Percentiles rank a stretch among this genome's conserved stretches.
phyloP scores from a whole-genome alignment of 1,284 basidiomycete genomes.

The Cystobasidiaceae sp. region DNA sequence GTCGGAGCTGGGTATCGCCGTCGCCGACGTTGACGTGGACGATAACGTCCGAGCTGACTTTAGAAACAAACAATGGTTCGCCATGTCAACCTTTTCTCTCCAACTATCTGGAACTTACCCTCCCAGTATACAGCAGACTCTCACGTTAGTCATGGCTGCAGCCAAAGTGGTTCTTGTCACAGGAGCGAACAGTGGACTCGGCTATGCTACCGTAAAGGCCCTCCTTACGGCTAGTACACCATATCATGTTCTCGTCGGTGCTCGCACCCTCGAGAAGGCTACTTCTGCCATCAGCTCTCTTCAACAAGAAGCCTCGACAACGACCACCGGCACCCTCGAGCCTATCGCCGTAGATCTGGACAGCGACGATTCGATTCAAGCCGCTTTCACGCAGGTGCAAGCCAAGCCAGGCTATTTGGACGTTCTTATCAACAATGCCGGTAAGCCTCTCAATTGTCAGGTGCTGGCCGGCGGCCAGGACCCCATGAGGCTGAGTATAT shows the following conservation, averaged over 20 bases:
- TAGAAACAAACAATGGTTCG: no score
- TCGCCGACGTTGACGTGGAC: no score
- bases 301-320: not conserved
- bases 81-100: no score
- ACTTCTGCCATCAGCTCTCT: not conserved
- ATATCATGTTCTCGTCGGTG: not conserved
- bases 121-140: no score
- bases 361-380: not conserved
- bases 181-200: conserved; percentile 6
- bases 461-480: not conserved
- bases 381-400: not conserved
- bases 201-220: not conserved
- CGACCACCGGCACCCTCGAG: not conserved
- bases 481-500: not conserved
- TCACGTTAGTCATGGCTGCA: no score
- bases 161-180: conserved; percentile 1
- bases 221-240: not conserved
- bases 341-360: not conserved
- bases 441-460: not conserved
- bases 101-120: no score
- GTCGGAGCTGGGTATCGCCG: no score
- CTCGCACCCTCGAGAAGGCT: not conserved
- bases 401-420: not conserved
- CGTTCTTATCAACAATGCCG: conserved; percentile 15
- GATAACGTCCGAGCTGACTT: no score